Percentiles rank a stretch among this genome's conserved stretches.
Evolutionary conservation across 2,329 filamentous ascomycete species (phyloP).

Genomic region (Sphaceloma murrayae): DNA sequence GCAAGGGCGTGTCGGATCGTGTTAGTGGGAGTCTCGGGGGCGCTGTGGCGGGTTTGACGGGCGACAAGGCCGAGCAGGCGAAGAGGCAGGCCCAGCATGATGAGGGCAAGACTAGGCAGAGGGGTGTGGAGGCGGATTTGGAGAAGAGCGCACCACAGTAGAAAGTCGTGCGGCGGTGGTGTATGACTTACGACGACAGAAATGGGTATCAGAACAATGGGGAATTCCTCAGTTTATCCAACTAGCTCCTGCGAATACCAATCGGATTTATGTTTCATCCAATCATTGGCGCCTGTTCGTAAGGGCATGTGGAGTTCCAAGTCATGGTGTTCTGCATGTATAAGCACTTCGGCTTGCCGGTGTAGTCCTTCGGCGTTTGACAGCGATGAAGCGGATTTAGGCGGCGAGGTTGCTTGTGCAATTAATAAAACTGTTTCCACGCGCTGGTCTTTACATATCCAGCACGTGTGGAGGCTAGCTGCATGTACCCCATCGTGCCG

Average conservation of each 20-base stretch:
- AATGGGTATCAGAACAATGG: not conserved
- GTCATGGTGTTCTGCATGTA: not conserved
- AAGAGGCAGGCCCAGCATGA: constrained; percentile 64
- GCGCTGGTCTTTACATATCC: too few relatives aligned
- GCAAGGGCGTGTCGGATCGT: constrained; percentile 47
- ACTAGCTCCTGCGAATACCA: too few relatives aligned
- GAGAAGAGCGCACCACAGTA: constrained; percentile 50
- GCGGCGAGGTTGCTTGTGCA: too few relatives aligned
- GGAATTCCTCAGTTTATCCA: too few relatives aligned
- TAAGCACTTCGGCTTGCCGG: not conserved
- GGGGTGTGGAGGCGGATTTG: constrained; percentile 72
- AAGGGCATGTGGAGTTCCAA: not conserved
- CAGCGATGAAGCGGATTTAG: too few relatives aligned
- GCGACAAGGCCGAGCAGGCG: constrained; percentile 55
- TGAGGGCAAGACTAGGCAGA: constrained; percentile 71
- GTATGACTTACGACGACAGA: not conserved
- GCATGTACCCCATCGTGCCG: too few relatives aligned
- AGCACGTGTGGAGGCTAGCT: too few relatives aligned
- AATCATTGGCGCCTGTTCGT: too few relatives aligned
- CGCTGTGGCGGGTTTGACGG: constrained; percentile 61
- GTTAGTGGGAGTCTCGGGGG: constrained; percentile 60
- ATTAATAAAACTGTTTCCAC: too few relatives aligned
- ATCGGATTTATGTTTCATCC: too few relatives aligned
- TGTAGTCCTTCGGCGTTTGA: too few relatives aligned
- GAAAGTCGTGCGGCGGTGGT: not conserved